phyloP scores from a whole-genome alignment of 2,329 filamentous ascomycete species.

The Claviceps sp. region DNA sequence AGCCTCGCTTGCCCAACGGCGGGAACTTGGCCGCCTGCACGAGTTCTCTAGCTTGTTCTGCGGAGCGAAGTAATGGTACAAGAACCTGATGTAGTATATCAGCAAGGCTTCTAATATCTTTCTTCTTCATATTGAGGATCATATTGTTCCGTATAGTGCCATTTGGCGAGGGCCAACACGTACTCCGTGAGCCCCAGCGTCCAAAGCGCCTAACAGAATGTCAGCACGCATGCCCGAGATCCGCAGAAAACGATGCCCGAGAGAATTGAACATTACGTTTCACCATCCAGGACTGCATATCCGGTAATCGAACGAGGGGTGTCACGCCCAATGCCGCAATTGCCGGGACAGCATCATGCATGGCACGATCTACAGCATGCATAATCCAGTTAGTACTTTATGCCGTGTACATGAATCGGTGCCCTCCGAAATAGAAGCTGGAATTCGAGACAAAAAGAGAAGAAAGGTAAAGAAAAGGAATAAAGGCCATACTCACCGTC shows the following conservation, averaged over 20 bases:
- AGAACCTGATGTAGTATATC: conserved; percentile 23
- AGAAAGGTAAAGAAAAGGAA: neutral
- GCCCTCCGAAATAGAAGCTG: too few relatives aligned
- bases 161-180: conserved; percentile 16
- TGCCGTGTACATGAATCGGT: neutral
- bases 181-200: conserved; percentile 35
- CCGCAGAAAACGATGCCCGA: too few relatives aligned
- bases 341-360: conserved; percentile 41
- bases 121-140: neutral
- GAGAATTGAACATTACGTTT: conserved; percentile 20
- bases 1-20: conserved; percentile 33
- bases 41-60: conserved; percentile 30
- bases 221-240: neutral
- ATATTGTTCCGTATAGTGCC: neutral
- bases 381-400: neutral
- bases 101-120: neutral
- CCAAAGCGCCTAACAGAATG: conserved; percentile 26
- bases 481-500: conserved; percentile 21
- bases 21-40: conserved; percentile 38
- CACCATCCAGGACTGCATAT: conserved; percentile 32
- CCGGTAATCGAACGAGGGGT: conserved; percentile 38
- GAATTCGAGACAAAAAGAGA: neutral
- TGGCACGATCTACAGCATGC: conserved; percentile 26
- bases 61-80: conserved; percentile 30
- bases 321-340: conserved; percentile 33